These are phyloP conservation scores for Takashimella koratensis DNA, from an alignment of 1,284 basidiomycete genomes.

Conservation along the genomic window DNA sequence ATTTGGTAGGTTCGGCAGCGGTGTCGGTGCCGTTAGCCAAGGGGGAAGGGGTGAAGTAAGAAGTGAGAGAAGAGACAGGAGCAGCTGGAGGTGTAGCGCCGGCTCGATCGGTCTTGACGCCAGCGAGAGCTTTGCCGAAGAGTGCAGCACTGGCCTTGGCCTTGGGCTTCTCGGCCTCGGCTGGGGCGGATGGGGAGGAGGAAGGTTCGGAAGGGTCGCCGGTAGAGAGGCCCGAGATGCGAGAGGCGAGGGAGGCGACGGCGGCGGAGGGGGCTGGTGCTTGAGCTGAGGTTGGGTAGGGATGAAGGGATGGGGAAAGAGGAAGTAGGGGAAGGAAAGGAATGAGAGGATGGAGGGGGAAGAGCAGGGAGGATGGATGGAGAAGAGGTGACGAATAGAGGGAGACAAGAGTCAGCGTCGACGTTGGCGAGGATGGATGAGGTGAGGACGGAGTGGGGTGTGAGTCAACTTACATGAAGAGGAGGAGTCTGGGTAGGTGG, in stretches of 20 bases:
- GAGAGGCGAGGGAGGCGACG: constrained; percentile 32
- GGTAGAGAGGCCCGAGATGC: constrained; percentile 40
- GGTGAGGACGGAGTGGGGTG: too few relatives aligned
- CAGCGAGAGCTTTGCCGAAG: constrained; percentile 40
- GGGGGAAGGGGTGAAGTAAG: too few relatives aligned
- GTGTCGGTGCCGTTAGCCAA: too few relatives aligned
- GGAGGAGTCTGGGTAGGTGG: neutral
- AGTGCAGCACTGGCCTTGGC: constrained; percentile 28
- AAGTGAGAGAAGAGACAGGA: constrained; percentile 2
- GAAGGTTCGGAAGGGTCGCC: constrained; percentile 4
- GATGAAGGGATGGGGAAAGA: neutral
- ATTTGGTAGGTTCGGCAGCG: too few relatives aligned
- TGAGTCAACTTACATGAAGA: neutral
- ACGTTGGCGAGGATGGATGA: too few relatives aligned
- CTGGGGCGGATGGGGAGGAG: constrained; percentile 5
- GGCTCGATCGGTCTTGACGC: constrained; percentile 29
- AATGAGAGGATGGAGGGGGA: neutral
- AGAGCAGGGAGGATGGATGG: too few relatives aligned
- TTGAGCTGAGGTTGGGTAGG: too few relatives aligned
- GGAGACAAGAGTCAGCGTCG: too few relatives aligned
- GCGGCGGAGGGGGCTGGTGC: constrained; percentile 15
- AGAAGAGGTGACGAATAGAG: too few relatives aligned
- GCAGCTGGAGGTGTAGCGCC: constrained; percentile 8
- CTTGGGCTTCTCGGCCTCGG: constrained; percentile 19
- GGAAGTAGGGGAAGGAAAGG: neutral